A percentile compares a stretch with the other conserved stretches of the same genome.
Conservation (phyloP, 2,329 filamentous ascomycete species). For the Cladosporium colombiae region DNA sequence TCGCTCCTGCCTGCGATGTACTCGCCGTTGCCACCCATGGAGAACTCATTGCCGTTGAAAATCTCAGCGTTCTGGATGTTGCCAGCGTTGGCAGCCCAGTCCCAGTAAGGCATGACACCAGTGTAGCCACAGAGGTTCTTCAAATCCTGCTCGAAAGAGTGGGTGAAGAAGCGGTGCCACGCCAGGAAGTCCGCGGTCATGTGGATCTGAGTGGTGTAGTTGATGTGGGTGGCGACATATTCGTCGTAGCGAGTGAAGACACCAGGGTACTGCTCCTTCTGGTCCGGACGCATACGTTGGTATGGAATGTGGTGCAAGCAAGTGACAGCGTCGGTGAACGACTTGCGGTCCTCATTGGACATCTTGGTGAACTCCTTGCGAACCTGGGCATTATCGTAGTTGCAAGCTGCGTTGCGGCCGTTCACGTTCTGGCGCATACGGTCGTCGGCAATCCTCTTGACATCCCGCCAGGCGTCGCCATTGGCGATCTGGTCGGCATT, state of each 20-base stretch:
- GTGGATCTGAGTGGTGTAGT: constrained; percentile 27
- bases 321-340: constrained; percentile 23
- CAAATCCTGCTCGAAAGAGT: constrained; percentile 43
- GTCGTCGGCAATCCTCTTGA: constrained; percentile 16
- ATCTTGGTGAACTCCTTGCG: constrained; percentile 21
- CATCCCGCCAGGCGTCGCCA: constrained; percentile 22
- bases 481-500: constrained; percentile 22
- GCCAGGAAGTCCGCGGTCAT: constrained; percentile 36
- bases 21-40: constrained; percentile 32
- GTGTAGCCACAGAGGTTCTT: constrained; percentile 41
- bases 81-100: constrained; percentile 50
- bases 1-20: constrained; percentile 22
- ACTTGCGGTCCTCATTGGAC: constrained; percentile 22
- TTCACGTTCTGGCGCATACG: constrained; percentile 21
- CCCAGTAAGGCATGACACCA: constrained; percentile 50
- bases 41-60: constrained; percentile 56
- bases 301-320: constrained; percentile 26
- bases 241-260: constrained; percentile 27
- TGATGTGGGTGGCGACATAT: constrained; percentile 25
- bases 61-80: constrained; percentile 48
- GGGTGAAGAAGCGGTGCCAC: constrained; percentile 42
- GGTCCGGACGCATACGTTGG: constrained; percentile 13
- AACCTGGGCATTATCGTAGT: constrained; percentile 22
- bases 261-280: constrained; percentile 23
- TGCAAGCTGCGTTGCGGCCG: constrained; percentile 19